Base-by-base conservation (phyloP, 2,329 filamentous ascomycete genomes). In the Lachnellula occidentalis region DNA sequence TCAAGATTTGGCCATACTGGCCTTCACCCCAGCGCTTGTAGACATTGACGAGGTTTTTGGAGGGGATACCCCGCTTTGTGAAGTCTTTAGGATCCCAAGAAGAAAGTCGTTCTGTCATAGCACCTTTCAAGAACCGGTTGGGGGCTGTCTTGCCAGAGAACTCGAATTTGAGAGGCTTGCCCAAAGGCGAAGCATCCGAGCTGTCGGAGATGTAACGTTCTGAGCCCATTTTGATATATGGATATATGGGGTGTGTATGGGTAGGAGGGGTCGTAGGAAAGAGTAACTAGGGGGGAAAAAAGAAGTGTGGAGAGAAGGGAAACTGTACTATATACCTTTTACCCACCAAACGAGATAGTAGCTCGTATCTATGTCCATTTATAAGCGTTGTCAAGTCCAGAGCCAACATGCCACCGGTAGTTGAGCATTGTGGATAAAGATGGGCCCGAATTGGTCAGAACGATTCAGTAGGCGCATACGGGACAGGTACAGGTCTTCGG, bases 101-200 rank as follows among this genome's bases (percentile, higher is more conserved):
- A 0, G 82, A 80, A 14, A 87, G 71, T 7, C 77, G 73, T 66
- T 88, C 85, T 2, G 80, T 80, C 84, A 88, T 87, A 42, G 85
- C 79, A 5, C 74, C 82, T 68, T 88, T 88, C 59, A 87, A 68
- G 63, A 87, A 83, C n/a, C 83, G 75, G 66, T 87, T 88, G 42
- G 77, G 78, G 1, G 83, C 83, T 1, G 76, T 78, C 54, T 73
- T 75, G 50, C 77, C 75, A 42, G 77, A 78, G 67, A 80, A 80
- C 24, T 70, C 67, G 58, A 79, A 80, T 17, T 70, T 66, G 46
- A 82, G 70, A 9, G 78, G 76, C 60, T 73, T 60, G 12, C 68
- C 76, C 17, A 82, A 67, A 1, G 74, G 70, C 3, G 63, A 61
- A 43, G 59, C 57, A 56, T 67, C 62, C 19, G 43, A 53, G 48